Percentiles rank a stretch among this genome's conserved stretches.
These are phyloP conservation scores for Cyberlindnera mississippiensis DNA, from an alignment of 805 yeast species.

Conservation along the genomic window DNA sequence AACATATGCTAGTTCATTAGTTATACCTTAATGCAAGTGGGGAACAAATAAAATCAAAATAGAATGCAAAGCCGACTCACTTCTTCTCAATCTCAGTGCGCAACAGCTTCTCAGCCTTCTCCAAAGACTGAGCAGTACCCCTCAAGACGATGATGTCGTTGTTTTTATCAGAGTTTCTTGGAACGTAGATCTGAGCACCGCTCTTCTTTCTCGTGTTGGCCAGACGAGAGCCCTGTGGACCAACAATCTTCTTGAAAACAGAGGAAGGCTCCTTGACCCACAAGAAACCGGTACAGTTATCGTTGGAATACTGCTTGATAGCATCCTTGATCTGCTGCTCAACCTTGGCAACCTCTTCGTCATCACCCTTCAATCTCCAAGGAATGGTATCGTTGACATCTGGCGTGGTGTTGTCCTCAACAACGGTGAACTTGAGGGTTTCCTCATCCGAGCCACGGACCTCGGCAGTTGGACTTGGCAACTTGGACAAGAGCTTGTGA, in stretches of 20 bases:
- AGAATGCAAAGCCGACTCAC: background rate
- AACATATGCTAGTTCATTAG: background rate
- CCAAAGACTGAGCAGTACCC: slow-evolving; percentile 56
- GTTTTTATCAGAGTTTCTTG: slow-evolving; percentile 50
- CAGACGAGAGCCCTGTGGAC: slow-evolving; percentile 70
- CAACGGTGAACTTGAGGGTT: slow-evolving; percentile 43
- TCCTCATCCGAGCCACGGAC: slow-evolving; percentile 40
- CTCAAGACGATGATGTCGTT: slow-evolving; percentile 53
- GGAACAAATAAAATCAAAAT: background rate
- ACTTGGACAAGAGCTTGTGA: slow-evolving; percentile 40
- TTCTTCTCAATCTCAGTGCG: slow-evolving; percentile 24
- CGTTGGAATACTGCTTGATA: slow-evolving; percentile 43
- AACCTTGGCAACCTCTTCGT: slow-evolving; percentile 48
- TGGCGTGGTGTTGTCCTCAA: slow-evolving; percentile 28
- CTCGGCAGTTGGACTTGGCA: slow-evolving; percentile 45
- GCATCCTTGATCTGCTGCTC: slow-evolving; percentile 46
- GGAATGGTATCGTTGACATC: slow-evolving; percentile 41
- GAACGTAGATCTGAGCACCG: slow-evolving; percentile 58
- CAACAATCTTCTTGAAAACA: slow-evolving; percentile 61
- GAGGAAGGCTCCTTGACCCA: slow-evolving; percentile 47
- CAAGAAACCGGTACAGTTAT: slow-evolving; percentile 54
- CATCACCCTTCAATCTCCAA: slow-evolving; percentile 64
- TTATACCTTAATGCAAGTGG: slow-evolving; percentile 2
- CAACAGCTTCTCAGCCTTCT: slow-evolving; percentile 39
- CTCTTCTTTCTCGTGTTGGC: slow-evolving; percentile 56